These are phyloP conservation scores for Daldinia eschscholtzii DNA, from an alignment of 2,329 filamentous ascomycete genomes.

Conservation along the genomic window DNA sequence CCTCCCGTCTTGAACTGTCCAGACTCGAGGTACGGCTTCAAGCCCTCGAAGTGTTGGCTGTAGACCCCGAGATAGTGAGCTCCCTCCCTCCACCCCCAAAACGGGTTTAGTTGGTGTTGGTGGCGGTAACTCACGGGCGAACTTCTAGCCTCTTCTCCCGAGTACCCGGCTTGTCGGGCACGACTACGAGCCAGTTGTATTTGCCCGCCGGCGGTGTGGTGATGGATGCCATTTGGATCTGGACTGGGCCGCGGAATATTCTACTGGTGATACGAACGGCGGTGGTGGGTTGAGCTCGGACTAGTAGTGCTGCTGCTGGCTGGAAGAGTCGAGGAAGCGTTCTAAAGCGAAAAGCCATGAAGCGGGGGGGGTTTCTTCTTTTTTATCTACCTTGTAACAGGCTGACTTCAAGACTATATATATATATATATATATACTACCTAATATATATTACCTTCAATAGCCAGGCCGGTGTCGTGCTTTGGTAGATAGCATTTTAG, in stretches of 20 bases:
- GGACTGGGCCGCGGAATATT: conserved; percentile 23
- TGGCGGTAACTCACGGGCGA: conserved; percentile 62
- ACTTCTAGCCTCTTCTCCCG: conserved; percentile 72
- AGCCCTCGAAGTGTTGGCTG: conserved; percentile 66
- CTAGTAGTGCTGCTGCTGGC: conserved; percentile 18
- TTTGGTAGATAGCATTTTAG: neutral
- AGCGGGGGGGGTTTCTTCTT: too few relatives aligned
- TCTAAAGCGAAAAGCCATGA: conserved; percentile 36
- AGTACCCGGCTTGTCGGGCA: conserved; percentile 74
- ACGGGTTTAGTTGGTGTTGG: neutral
- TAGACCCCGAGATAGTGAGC: neutral
- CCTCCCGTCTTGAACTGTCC: conserved; percentile 75
- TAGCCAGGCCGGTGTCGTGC: conserved; percentile 16
- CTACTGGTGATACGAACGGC: conserved; percentile 19
- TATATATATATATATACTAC: too few relatives aligned
- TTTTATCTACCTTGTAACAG: neutral
- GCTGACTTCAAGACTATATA: neutral
- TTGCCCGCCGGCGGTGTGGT: conserved; percentile 45
- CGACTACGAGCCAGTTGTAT: conserved; percentile 71
- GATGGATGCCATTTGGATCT: conserved; percentile 45
- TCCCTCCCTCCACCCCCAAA: neutral
- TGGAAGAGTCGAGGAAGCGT: conserved; percentile 29
- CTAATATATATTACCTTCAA: conserved; percentile 9
- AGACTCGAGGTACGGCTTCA: conserved; percentile 65
- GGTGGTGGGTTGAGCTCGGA: conserved; percentile 26